Base-by-base conservation (phyloP, 2,329 filamentous ascomycete species). In the Chrysosphaeria jannelii region DNA sequence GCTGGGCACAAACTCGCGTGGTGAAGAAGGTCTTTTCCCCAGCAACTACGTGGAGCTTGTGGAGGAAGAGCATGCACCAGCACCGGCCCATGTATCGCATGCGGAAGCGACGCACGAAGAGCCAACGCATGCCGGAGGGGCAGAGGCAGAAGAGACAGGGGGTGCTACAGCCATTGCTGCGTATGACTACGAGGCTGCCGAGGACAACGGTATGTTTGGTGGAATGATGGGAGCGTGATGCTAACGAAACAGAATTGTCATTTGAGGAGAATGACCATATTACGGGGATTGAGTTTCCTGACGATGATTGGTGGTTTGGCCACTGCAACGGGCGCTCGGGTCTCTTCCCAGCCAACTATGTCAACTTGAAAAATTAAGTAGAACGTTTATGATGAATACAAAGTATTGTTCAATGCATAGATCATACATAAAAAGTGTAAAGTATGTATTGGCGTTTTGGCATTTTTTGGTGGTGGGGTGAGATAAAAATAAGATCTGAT, bases 241-340 rank as follows among this genome's bases (percentile, higher is more conserved):
- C 37, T 34, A 7, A 18, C 50, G 62, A 39, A 7, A 14, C 35
- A 64, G 58, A 64, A 34, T 38, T 64, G 31, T 78, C 69, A 41
- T 97, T 97, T 50, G 75, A 76, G 3, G 85, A 97, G 37, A 69
- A 71, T 14, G 81, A 72, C 19, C 76, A 53, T 31, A 69, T 97
- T 35, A 70, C 59, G 14, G 58, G 70, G 38, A 50, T 97, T 32
- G 75, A 91, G 50, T 93, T 93, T 45, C 85, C 85, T 3, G 85
- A 93, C 36, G 81, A 93, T 33, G 85, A 97, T 40, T 97, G 85
- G 85, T 97, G 85, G 85, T 71, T 81, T 36, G 85, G 85, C 28
- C 64, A 72, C 36, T 88, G 70, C 43, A 55, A 65, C 13, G 78
- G 78, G 23, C 58, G 67, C 27, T 58, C 59, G 14, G 85, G 85